Evolutionary conservation across 192 early-diverging fungal genomes (phyloP).

Genomic region (Coemansia reversa): DNA sequence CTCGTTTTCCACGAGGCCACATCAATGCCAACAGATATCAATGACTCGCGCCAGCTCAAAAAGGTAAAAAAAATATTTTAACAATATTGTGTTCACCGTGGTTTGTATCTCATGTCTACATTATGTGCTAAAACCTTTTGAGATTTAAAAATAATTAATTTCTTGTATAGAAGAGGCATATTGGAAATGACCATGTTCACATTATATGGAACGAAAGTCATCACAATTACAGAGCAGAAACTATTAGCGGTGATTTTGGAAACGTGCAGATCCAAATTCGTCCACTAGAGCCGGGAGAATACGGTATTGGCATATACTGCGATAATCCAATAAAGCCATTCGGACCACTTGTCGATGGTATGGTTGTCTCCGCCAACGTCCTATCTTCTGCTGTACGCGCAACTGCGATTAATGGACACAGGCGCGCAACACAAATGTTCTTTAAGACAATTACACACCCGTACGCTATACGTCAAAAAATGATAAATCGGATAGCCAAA

Average conservation of each 20-base stretch:
- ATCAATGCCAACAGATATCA: constrained; percentile 78
- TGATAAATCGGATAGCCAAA: constrained; percentile 41
- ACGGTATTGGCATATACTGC: constrained; percentile 56
- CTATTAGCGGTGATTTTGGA: constrained; percentile 97
- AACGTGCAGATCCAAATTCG: constrained; percentile 92
- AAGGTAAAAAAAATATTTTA: constrained; percentile 63
- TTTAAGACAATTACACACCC: constrained; percentile 40
- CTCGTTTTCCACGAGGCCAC: constrained; percentile 91
- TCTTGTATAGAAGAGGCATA: constrained; percentile 83
- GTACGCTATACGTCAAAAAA: constrained; percentile 37
- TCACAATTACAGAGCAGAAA: constrained; percentile 79
- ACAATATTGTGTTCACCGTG: background rate
- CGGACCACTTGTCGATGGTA: constrained; percentile 81
- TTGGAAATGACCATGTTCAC: constrained; percentile 98
- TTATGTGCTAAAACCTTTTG: background rate
- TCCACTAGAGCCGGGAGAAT: constrained; percentile 70
- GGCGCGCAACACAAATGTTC: constrained; percentile 25
- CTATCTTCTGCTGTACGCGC: constrained; percentile 77
- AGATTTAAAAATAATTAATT: background rate
- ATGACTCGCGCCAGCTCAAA: constrained; percentile 83
- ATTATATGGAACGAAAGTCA: constrained; percentile 97
- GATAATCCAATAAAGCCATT: constrained; percentile 74
- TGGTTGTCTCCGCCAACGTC: constrained; percentile 71
- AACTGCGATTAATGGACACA: constrained; percentile 76
- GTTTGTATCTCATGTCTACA: background rate